phyloP scores from a whole-genome alignment of 2,329 filamentous ascomycete genomes.

The Orbilia ellipsospora region DNA sequence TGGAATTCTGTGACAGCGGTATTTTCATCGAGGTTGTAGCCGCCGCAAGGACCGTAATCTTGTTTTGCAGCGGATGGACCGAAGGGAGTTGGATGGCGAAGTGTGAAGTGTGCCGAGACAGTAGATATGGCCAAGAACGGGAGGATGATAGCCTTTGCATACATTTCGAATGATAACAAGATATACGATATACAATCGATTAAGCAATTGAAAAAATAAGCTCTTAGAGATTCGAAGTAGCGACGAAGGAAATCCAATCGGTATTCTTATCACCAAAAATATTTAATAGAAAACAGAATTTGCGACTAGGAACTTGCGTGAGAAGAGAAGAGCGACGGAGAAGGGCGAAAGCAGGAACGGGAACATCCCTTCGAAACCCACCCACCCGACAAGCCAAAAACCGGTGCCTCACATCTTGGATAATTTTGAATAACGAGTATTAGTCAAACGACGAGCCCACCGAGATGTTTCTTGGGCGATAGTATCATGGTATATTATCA shows the following conservation, averaged over 20 bases:
- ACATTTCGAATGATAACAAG: conserved; percentile 26
- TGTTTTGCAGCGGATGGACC: conserved; percentile 67
- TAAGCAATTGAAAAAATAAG: neutral
- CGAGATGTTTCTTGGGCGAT: neutral
- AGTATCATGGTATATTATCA: neutral
- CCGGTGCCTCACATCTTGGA: no score
- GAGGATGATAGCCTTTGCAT: conserved; percentile 25
- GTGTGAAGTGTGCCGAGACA: conserved; percentile 68
- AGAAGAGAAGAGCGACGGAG: neutral
- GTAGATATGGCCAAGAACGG: conserved; percentile 19
- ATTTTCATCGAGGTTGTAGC: conserved; percentile 65
- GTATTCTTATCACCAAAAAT: neutral
- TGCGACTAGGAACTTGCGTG: neutral
- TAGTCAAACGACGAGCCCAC: neutral
- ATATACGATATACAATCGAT: neutral
- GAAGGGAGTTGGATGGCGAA: conserved; percentile 66
- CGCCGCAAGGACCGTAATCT: conserved; percentile 68
- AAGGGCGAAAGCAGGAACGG: no score
- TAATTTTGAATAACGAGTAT: conserved; percentile 1
- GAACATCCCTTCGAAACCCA: no score
- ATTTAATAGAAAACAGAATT: no score
- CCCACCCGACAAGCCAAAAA: no score
- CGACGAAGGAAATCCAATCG: conserved; percentile 14
- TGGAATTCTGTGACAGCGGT: conserved; percentile 57
- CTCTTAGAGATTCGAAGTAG: neutral